phyloP scores from a whole-genome alignment of 768 basidiomycete genomes.

The Daedaleopsis nitida region DNA sequence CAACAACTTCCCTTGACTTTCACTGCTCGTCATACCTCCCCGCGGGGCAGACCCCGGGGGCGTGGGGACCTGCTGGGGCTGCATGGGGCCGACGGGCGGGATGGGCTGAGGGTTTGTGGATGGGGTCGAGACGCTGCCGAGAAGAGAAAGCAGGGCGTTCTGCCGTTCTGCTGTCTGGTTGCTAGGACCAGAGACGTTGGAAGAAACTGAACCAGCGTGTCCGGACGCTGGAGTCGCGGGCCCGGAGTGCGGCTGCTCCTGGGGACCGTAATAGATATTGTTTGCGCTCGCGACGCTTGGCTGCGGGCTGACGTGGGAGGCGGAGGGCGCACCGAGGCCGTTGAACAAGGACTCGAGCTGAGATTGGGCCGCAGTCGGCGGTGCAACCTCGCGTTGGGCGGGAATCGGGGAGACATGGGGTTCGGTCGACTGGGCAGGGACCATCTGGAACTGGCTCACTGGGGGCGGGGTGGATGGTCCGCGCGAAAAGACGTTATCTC shows the following conservation, averaged over 20 bases:
- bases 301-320: slow-evolving; percentile 41
- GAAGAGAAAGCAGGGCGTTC: slow-evolving; percentile 71
- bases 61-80: slow-evolving; percentile 66
- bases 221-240: slow-evolving; percentile 45
- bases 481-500: slow-evolving; percentile 34
- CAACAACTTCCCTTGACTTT: slow-evolving; percentile 71
- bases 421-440: slow-evolving; percentile 27
- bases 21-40: slow-evolving; percentile 55
- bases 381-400: slow-evolving; percentile 38
- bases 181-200: slow-evolving; percentile 39
- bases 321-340: slow-evolving; percentile 42
- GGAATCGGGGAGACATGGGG: slow-evolving; percentile 35
- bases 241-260: slow-evolving; percentile 40
- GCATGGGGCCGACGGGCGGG: slow-evolving; percentile 29
- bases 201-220: slow-evolving; percentile 41
- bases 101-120: slow-evolving; percentile 30
- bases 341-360: slow-evolving; percentile 74
- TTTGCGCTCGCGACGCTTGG: slow-evolving; percentile 26
- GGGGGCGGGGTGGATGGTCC: slow-evolving; percentile 34
- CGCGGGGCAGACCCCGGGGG: slow-evolving; percentile 60
- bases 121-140: slow-evolving; percentile 53
- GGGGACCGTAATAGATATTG: slow-evolving; percentile 28
- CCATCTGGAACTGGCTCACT: slow-evolving; percentile 26
- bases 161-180: slow-evolving; percentile 62
- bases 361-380: slow-evolving; percentile 49